Percentiles rank a stretch among this genome's conserved stretches.
Conservation (phyloP, 2,329 filamentous ascomycete species). For the Karstenula rhodostoma region DNA sequence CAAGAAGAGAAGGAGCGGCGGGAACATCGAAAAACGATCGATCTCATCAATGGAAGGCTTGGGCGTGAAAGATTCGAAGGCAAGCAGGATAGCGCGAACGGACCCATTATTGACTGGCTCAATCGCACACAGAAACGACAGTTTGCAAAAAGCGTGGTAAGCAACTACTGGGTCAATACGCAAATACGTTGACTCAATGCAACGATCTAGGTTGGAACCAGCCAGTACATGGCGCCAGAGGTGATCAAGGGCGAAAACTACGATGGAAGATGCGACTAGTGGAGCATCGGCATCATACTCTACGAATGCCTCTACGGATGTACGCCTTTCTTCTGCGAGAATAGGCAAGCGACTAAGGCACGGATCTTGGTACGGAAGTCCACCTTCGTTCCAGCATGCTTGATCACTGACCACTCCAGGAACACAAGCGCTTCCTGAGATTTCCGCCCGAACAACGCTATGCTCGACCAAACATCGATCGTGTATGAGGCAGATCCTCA, state of each 20-base stretch:
- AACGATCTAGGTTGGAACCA: constrained; percentile 74
- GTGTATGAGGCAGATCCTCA: constrained; percentile 19
- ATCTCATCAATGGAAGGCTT: constrained; percentile 46
- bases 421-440: constrained; percentile 72
- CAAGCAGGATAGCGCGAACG: constrained; percentile 35
- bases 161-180: neutral
- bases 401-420: constrained; percentile 54
- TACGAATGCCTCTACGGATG: constrained; percentile 94
- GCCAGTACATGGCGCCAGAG: constrained; percentile 98
- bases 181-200: neutral
- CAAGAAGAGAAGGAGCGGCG: constrained; percentile 55
- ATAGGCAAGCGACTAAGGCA: constrained; percentile 82
- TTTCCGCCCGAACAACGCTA: constrained; percentile 69
- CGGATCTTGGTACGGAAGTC: constrained; percentile 74
- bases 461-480: constrained; percentile 60
- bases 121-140: constrained; percentile 66
- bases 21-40: constrained; percentile 36
- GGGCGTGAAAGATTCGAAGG: constrained; percentile 27
- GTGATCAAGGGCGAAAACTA: constrained; percentile 83
- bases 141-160: constrained; percentile 75
- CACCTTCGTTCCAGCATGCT: neutral
- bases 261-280: constrained; percentile 95
- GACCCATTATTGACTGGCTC: constrained; percentile 51
- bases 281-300: constrained; percentile 93
- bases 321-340: constrained; percentile 86